Percentiles rank a stretch among this genome's conserved stretches.
These are phyloP conservation scores for Phytophthora pisi DNA, from an alignment of 352 stramenopile species.

Conservation along the genomic window DNA sequence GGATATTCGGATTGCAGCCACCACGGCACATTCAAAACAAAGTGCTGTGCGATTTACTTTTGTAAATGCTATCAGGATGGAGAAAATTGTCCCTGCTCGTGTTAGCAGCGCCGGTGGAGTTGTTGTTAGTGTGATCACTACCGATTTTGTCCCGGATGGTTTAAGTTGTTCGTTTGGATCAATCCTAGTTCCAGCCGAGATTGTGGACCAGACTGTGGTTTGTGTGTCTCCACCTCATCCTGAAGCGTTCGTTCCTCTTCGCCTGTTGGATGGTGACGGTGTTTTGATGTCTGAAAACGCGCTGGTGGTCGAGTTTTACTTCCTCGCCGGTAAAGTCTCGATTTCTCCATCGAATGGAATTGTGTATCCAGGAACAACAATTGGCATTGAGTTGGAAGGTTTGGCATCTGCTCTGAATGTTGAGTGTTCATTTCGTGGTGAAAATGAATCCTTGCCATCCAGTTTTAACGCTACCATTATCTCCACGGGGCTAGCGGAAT, in stretches of 20 bases:
- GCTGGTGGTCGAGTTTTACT: slow-evolving; percentile 42
- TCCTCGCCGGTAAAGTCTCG: slow-evolving; percentile 1
- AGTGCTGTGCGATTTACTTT: slow-evolving; percentile 21
- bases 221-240: slow-evolving; percentile 42
- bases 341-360: slow-evolving; percentile 40
- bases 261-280: slow-evolving; percentile 26
- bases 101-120: slow-evolving; percentile 20
- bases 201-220: slow-evolving; percentile 23
- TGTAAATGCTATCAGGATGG: slow-evolving; percentile 27
- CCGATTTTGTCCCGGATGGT: slow-evolving; percentile 13
- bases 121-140: slow-evolving; percentile 27
- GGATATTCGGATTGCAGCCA: slow-evolving; percentile 23
- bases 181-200: slow-evolving; percentile 18
- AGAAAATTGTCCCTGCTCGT: slow-evolving; percentile 22
- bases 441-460: background rate
- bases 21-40: slow-evolving; percentile 3
- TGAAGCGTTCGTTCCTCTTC: slow-evolving; percentile 26
- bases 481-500: slow-evolving; percentile 21
- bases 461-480: slow-evolving; percentile 5
- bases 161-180: slow-evolving; percentile 50
- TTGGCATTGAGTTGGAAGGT: slow-evolving; percentile 28
- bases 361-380: slow-evolving; percentile 34
- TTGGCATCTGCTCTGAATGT: slow-evolving; percentile 24
- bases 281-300: slow-evolving; percentile 46
- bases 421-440: slow-evolving; percentile 34